Evolutionary conservation across 176 grass and related monocot genomes (phyloP).

Genomic region (Tillandsia leiboldiana): DNA sequence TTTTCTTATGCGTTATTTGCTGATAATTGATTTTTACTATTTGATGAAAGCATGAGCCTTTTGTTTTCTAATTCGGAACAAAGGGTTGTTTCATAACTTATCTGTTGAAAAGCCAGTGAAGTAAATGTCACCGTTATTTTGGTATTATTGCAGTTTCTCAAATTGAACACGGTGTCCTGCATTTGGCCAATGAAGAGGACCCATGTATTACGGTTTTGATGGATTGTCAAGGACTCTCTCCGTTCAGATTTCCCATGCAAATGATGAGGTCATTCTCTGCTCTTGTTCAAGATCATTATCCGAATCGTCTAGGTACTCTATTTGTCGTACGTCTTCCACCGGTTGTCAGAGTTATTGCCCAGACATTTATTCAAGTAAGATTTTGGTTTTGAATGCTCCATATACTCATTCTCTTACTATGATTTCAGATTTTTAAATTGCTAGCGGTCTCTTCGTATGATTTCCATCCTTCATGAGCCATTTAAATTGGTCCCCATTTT

Average conservation of each 20-base stretch:
- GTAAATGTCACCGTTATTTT: not conserved
- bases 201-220: slow-evolving; percentile 72
- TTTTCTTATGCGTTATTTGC: not conserved
- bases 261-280: slow-evolving; percentile 79
- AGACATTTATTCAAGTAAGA: slow-evolving; percentile 86
- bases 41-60: not conserved
- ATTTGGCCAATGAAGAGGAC: slow-evolving; percentile 73
- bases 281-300: slow-evolving; percentile 87
- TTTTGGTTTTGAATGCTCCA: not conserved
- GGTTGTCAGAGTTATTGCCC: slow-evolving; percentile 91
- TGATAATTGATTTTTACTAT: not conserved
- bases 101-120: no score
- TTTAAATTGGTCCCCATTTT: no score
- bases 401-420: not conserved
- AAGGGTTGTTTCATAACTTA: no score
- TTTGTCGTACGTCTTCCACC: slow-evolving; percentile 85
- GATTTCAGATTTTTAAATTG: no score
- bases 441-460: no score
- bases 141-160: slow-evolving; percentile 72
- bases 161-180: slow-evolving; percentile 65
- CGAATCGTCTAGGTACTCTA: slow-evolving; percentile 62
- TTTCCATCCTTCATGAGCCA: no score
- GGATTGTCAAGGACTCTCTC: slow-evolving; percentile 84
- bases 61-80: not conserved
- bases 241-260: slow-evolving; percentile 96